phyloP scores from a whole-genome alignment of 352 stramenopile genomes.

The Phytophthora chlamydospora region DNA sequence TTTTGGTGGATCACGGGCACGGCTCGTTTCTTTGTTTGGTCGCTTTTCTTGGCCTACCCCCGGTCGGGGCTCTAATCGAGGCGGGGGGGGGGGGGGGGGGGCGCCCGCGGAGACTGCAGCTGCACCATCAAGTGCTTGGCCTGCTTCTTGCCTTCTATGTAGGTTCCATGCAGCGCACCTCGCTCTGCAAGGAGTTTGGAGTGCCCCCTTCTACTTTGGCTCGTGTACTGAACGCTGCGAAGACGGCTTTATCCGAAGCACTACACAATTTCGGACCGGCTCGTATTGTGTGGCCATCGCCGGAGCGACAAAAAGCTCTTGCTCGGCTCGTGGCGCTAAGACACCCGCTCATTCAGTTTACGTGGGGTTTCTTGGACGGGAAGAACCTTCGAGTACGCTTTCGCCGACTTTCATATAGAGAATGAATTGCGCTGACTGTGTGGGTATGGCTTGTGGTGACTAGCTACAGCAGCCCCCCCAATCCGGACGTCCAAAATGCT shows the following conservation, averaged over 20 bases:
- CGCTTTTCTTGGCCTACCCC: too few relatives aligned
- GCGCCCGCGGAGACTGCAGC: background rate
- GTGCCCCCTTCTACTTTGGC: too few relatives aligned
- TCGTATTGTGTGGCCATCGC: conserved; percentile 1
- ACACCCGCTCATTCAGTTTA: background rate
- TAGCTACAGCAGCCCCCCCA: background rate
- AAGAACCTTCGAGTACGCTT: background rate
- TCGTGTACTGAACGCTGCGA: background rate
- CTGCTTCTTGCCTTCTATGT: background rate
- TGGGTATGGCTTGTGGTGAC: background rate
- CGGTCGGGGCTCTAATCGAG: too few relatives aligned
- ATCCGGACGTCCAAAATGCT: conserved; percentile 10
- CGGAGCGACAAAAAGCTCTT: background rate
- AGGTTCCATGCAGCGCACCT: too few relatives aligned
- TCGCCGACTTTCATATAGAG: background rate
- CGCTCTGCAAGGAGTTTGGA: too few relatives aligned
- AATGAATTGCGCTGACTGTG: background rate
- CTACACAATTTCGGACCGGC: background rate
- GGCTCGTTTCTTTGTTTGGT: too few relatives aligned
- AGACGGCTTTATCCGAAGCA: background rate
- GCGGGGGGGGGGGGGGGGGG: too few relatives aligned
- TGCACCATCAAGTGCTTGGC: background rate
- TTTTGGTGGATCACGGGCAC: too few relatives aligned
- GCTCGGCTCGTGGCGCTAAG: background rate
- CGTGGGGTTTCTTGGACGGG: conserved; percentile 1